phyloP scores from a whole-genome alignment of 108 stramenopile species.

The Schizochytrium sp. region DNA sequence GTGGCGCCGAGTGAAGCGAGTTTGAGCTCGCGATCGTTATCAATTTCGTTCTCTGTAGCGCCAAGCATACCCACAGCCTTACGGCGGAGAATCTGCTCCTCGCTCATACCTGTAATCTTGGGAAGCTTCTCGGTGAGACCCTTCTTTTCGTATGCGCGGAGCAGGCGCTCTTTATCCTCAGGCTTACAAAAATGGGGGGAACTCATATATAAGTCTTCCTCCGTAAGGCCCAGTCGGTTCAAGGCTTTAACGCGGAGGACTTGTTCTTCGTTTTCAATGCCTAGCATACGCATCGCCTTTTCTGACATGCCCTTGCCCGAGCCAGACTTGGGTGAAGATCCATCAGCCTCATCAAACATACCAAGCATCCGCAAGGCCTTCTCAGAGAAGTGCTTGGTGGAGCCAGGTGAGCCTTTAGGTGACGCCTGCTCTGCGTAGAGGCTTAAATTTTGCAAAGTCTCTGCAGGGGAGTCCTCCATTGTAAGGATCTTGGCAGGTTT shows the following conservation, averaged over 20 bases:
- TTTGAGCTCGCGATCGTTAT: slow-evolving; percentile 20
- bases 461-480: too few species aligned
- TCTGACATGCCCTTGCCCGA: slow-evolving; percentile 45
- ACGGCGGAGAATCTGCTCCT: slow-evolving; percentile 52
- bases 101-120: slow-evolving; percentile 35
- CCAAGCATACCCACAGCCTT: slow-evolving; percentile 59
- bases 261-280: slow-evolving; percentile 29
- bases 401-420: too few species aligned
- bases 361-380: too few species aligned
- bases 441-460: too few species aligned
- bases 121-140: slow-evolving; percentile 30
- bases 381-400: too few species aligned
- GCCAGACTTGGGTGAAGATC: neutral
- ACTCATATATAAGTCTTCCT: slow-evolving; percentile 2
- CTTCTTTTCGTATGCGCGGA: slow-evolving; percentile 20
- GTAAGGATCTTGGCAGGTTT: too few species aligned
- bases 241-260: slow-evolving; percentile 30
- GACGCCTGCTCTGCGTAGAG: too few species aligned
- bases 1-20: slow-evolving; percentile 14
- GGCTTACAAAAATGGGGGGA: slow-evolving; percentile 37
- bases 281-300: slow-evolving; percentile 45
- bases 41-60: slow-evolving; percentile 57
- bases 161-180: neutral
- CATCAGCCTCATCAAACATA: too few species aligned
- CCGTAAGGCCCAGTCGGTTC: slow-evolving; percentile 8